A percentile compares a stretch with the other conserved stretches of the same genome.
phyloP scores from a whole-genome alignment of 2,329 filamentous ascomycete genomes.

The Colletotrichum echinochloae region DNA sequence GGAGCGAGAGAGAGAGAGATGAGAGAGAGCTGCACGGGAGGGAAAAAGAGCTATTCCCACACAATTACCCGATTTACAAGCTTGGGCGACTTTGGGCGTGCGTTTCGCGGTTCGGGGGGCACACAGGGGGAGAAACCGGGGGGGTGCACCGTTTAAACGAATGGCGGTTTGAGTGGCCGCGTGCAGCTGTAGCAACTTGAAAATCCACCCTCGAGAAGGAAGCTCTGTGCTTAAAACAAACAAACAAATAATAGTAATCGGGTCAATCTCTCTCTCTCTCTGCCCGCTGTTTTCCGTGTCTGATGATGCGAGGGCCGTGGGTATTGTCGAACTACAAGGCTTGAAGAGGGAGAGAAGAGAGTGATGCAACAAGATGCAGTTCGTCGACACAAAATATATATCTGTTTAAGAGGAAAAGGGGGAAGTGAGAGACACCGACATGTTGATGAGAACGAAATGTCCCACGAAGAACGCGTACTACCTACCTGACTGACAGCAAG shows the following conservation, averaged over 20 bases:
- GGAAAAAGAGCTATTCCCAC: constrained; percentile 16
- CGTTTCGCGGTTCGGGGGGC: constrained; percentile 26
- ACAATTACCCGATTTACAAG: constrained; percentile 10
- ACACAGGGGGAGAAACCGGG: neutral
- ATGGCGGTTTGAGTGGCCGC: constrained; percentile 31
- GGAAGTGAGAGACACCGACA: neutral
- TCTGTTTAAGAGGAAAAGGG: neutral
- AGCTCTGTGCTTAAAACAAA: constrained; percentile 14
- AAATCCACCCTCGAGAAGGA: constrained; percentile 10
- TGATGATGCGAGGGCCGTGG: neutral
- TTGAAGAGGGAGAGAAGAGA: neutral
- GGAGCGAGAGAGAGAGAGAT: neutral
- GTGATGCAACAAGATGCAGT: neutral
- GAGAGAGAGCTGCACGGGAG: neutral
- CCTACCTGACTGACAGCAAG: neutral
- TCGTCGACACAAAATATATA: neutral
- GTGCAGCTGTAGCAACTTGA: constrained; percentile 39
- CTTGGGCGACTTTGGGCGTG: constrained; percentile 7
- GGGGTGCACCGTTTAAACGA: constrained; percentile 28
- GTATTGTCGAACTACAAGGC: neutral
- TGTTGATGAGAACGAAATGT: neutral
- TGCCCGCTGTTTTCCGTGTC: neutral
- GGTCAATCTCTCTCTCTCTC: neutral
- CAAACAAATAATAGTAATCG: neutral
- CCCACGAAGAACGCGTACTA: constrained; percentile 1